These are phyloP conservation scores for Tuber borchii DNA, from an alignment of 495 filamentous ascomycete genomes.

Conservation along the genomic window DNA sequence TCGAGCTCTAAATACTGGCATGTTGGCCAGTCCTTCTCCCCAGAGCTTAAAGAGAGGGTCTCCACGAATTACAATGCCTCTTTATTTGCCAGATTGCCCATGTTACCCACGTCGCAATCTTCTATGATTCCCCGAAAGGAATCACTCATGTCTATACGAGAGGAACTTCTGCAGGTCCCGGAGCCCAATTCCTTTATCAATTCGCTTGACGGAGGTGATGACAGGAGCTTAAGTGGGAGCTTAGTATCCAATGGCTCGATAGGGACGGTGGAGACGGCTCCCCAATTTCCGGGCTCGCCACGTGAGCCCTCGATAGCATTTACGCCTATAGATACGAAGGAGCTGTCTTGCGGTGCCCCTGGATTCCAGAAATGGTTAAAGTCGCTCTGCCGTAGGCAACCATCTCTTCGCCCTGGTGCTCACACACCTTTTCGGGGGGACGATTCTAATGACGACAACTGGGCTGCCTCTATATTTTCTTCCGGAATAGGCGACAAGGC, in stretches of 20 bases:
- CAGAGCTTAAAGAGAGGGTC: neutral
- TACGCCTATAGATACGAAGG: slow-evolving; percentile 5
- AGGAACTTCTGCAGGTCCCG: neutral
- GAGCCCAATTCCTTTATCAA: neutral
- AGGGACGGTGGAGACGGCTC: neutral
- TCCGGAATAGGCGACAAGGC: slow-evolving; percentile 49
- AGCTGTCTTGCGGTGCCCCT: slow-evolving; percentile 34
- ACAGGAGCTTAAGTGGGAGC: neutral
- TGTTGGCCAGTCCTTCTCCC: slow-evolving; percentile 1
- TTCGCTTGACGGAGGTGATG: neutral
- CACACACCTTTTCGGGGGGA: slow-evolving; percentile 26
- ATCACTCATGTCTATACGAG: neutral
- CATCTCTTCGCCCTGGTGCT: slow-evolving; percentile 43
- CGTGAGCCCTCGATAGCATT: neutral
- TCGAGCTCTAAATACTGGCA: neutral
- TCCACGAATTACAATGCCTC: neutral
- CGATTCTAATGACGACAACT: slow-evolving; percentile 6
- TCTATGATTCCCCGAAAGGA: neutral
- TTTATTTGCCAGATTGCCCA: slow-evolving; percentile 1
- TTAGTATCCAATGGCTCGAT: neutral
- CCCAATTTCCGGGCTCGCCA: slow-evolving; percentile 1
- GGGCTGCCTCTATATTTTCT: slow-evolving; percentile 20
- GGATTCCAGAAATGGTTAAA: slow-evolving; percentile 55
- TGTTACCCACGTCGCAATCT: neutral
- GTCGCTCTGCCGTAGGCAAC: slow-evolving; percentile 50